phyloP scores from a whole-genome alignment of 768 basidiomycete genomes.

The Mycena rebaudengoi region DNA sequence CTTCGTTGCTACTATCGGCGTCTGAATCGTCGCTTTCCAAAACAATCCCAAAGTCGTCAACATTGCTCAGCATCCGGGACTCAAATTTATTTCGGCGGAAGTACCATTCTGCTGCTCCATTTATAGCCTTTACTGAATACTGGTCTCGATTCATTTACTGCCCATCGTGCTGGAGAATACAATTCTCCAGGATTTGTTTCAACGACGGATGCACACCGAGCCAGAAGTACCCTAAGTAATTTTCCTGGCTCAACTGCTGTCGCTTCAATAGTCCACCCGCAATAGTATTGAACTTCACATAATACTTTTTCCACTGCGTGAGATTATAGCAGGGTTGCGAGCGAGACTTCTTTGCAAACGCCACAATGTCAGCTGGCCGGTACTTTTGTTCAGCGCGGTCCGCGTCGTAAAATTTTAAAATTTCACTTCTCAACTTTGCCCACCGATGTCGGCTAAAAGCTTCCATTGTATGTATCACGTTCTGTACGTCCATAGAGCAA shows the following conservation, averaged over 20 bases:
- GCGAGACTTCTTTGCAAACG: not conserved
- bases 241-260: not conserved
- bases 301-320: conserved; percentile 1
- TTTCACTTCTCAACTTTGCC: too few species aligned
- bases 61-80: not conserved
- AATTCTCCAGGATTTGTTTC: not conserved
- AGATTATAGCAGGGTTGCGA: not conserved
- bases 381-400: not conserved
- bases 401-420: not conserved
- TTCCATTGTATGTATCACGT: too few species aligned
- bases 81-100: conserved; percentile 6
- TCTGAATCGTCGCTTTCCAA: conserved; percentile 6
- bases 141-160: not conserved
- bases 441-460: too few species aligned
- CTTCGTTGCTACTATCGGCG: too few species aligned
- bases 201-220: not conserved
- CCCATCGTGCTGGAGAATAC: not conserved
- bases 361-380: not conserved
- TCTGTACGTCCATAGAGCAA: too few species aligned
- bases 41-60: not conserved
- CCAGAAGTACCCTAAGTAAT: conserved; percentile 2
- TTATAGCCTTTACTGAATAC: not conserved
- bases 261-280: not conserved
- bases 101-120: conserved; percentile 7
- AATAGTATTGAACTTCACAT: not conserved